Percentiles rank a stretch among this genome's conserved stretches.
phyloP scores from a whole-genome alignment of 768 basidiomycete species.

The Psilocybe tampanensis region DNA sequence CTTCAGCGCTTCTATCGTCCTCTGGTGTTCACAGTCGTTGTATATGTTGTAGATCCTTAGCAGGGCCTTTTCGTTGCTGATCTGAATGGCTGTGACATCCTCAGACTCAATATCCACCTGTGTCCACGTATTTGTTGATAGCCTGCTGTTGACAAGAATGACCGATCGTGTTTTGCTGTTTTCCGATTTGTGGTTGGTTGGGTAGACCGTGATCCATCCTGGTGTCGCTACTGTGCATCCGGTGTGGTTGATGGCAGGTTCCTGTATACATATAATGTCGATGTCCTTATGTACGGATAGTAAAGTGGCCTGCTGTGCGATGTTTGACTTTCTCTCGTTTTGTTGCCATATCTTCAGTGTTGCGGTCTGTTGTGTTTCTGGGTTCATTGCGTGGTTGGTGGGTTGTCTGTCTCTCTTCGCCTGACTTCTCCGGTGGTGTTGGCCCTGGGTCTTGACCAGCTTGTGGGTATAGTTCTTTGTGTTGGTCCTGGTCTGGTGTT shows the following conservation, averaged over 20 bases:
- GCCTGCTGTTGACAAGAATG: slow-evolving; percentile 11
- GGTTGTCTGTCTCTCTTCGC: background rate
- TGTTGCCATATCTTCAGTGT: slow-evolving; percentile 14
- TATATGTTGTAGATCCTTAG: slow-evolving; percentile 22
- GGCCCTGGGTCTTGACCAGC: background rate
- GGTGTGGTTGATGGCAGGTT: background rate
- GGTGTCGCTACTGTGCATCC: background rate
- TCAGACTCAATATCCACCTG: slow-evolving; percentile 16
- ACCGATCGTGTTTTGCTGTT: slow-evolving; percentile 9
- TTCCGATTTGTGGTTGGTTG: background rate
- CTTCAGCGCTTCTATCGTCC: slow-evolving; percentile 3
- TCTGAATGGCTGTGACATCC: slow-evolving; percentile 23
- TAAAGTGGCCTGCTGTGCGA: slow-evolving; percentile 5
- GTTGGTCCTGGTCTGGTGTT: too few relatives aligned
- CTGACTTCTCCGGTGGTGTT: background rate
- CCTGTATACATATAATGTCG: slow-evolving; percentile 14
- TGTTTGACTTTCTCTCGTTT: slow-evolving; percentile 8
- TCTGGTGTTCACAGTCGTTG: slow-evolving; percentile 17
- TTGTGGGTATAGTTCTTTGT: background rate
- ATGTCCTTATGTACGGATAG: background rate
- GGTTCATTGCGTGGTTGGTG: background rate
- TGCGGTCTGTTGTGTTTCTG: background rate
- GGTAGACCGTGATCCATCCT: slow-evolving; percentile 8
- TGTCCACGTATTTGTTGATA: slow-evolving; percentile 21
- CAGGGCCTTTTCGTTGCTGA: background rate